Percentiles rank a stretch among this genome's conserved stretches.
Evolutionary conservation across 2,329 filamentous ascomycete genomes (phyloP).

Genomic region (Didymellaceae sp.): DNA sequence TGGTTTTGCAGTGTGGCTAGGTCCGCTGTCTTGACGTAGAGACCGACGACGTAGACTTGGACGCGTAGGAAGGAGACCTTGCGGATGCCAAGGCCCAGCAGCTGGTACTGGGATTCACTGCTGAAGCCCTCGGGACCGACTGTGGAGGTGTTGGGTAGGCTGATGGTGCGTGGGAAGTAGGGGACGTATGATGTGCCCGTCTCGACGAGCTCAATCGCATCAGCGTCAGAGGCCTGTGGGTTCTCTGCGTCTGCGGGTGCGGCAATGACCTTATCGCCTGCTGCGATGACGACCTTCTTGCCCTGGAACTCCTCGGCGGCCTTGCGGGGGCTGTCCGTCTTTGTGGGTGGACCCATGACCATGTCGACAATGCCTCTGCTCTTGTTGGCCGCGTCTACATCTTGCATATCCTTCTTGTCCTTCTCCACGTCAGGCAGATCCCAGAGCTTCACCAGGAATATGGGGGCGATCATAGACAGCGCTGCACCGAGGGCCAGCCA

Average conservation of each 20-base stretch:
- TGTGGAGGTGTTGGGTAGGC: slow-evolving; percentile 60
- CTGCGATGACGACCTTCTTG: slow-evolving; percentile 64
- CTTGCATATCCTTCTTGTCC: slow-evolving; percentile 27
- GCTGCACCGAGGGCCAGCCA: slow-evolving; percentile 45
- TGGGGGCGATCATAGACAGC: slow-evolving; percentile 47
- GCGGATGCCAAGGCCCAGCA: slow-evolving; percentile 85
- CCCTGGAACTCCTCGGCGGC: slow-evolving; percentile 55
- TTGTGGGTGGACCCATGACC: slow-evolving; percentile 34
- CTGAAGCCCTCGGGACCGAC: slow-evolving; percentile 28
- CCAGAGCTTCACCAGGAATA: slow-evolving; percentile 44
- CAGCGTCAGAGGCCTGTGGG: slow-evolving; percentile 44
- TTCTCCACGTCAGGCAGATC: slow-evolving; percentile 37
- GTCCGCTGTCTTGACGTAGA: slow-evolving; percentile 86
- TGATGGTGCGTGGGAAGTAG: slow-evolving; percentile 75
- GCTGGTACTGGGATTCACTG: slow-evolving; percentile 72
- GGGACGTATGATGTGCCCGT: slow-evolving; percentile 84
- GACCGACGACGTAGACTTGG: slow-evolving; percentile 92
- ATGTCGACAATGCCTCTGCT: slow-evolving; percentile 35
- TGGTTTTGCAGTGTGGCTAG: slow-evolving; percentile 79
- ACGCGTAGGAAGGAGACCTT: slow-evolving; percentile 89
- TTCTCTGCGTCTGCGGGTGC: slow-evolving; percentile 44
- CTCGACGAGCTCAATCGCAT: slow-evolving; percentile 75
- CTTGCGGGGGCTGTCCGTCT: slow-evolving; percentile 37
- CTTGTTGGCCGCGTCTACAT: background rate
- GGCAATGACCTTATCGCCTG: slow-evolving; percentile 66